Evolutionary conservation across 139 green algal genomes (phyloP).

Genomic region (Diplosphaera chodatii): DNA sequence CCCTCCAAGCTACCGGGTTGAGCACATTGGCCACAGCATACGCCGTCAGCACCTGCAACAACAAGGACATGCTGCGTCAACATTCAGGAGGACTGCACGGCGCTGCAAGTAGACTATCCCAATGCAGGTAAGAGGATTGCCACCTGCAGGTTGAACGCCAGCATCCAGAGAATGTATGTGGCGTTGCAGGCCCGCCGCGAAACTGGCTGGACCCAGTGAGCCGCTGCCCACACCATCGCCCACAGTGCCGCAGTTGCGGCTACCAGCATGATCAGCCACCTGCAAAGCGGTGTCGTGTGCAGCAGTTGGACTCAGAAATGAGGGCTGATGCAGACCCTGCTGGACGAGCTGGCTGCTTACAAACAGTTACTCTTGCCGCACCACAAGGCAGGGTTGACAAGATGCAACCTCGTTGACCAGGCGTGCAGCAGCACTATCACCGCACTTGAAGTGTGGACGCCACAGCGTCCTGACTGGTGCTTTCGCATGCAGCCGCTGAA

Average conservation of each 20-base stretch:
- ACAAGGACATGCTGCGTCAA: too few relatives aligned
- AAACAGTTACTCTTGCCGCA: too few relatives aligned
- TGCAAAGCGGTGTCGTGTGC: neutral
- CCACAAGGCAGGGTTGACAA: too few relatives aligned
- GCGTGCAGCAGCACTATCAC: too few relatives aligned
- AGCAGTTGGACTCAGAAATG: neutral
- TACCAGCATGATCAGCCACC: neutral
- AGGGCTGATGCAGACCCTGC: too few relatives aligned
- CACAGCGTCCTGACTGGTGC: too few relatives aligned
- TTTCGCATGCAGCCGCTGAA: too few relatives aligned
- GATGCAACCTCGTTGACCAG: neutral
- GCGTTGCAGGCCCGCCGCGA: slow-evolving; percentile 72
- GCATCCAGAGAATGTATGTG: slow-evolving; percentile 69
- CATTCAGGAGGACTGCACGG: too few relatives aligned
- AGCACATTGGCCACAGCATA: neutral
- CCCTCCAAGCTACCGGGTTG: neutral
- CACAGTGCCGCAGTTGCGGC: slow-evolving; percentile 4
- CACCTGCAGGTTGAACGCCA: slow-evolving; percentile 39
- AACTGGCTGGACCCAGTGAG: slow-evolving; percentile 32
- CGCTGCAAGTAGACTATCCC: too few relatives aligned
- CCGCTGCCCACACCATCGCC: slow-evolving; percentile 15
- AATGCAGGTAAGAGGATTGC: too few relatives aligned
- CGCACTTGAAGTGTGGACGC: too few relatives aligned
- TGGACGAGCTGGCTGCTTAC: too few relatives aligned
- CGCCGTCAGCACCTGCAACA: neutral